Conservation (phyloP, 1,139 yeast genomes). For the Debaryomycetaceae sp. region DNA sequence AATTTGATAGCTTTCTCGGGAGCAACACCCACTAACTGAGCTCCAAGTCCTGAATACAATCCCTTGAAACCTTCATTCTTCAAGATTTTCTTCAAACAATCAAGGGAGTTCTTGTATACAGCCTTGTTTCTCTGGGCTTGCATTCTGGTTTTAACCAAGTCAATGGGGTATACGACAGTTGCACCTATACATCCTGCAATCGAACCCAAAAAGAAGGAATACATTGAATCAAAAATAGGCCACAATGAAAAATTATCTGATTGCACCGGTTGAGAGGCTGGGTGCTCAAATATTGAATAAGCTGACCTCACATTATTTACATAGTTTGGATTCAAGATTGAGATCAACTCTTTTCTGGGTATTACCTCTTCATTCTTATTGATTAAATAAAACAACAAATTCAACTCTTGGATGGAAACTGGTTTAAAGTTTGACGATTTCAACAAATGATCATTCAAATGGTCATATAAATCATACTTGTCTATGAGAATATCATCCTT, state of each 20-base stretch:
- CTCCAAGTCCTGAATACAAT: conserved; percentile 90
- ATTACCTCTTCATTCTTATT: conserved; percentile 47
- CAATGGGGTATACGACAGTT: conserved; percentile 96
- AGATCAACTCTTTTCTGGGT: conserved; percentile 51
- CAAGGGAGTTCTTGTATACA: conserved; percentile 74
- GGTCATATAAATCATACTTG: conserved; percentile 40
- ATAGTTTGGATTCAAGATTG: conserved; percentile 46
- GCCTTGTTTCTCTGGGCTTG: conserved; percentile 86
- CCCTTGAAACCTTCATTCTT: conserved; percentile 80
- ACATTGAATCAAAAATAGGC: conserved; percentile 77
- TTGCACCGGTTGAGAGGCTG: conserved; percentile 31
- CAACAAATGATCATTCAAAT: conserved; percentile 50
- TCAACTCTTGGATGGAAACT: conserved; percentile 40
- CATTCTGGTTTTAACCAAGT: conserved; percentile 94
- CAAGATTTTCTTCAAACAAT: conserved; percentile 79
- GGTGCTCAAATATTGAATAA: conserved; percentile 42
- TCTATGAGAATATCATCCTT: conserved; percentile 46
- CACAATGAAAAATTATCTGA: conserved; percentile 44
- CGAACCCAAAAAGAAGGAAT: conserved; percentile 88
- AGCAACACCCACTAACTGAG: conserved; percentile 95
- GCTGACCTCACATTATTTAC: conserved; percentile 34
- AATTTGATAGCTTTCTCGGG: conserved; percentile 98
- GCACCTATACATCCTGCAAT: conserved; percentile 98
- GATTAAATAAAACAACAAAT: conserved; percentile 47
- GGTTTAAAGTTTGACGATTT: conserved; percentile 53